Base-by-base conservation (phyloP, 2,329 filamentous ascomycete genomes). In the Calonectria naviculata region DNA sequence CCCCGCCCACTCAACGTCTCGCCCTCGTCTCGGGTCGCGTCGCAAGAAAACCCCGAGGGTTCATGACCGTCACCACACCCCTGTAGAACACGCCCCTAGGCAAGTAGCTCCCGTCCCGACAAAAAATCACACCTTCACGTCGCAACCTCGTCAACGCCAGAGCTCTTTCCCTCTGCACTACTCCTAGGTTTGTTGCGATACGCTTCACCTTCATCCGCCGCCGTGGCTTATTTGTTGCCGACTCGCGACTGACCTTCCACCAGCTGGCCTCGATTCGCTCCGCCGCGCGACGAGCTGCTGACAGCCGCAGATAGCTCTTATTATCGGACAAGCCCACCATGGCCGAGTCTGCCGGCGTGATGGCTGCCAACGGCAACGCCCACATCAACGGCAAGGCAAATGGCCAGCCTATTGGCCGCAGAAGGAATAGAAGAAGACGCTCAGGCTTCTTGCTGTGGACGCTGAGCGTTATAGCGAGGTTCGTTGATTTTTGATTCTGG, bases 401-500 rank as follows among this genome's bases (percentile, higher is more conserved):
- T 65, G 79, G 79, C 65, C 80, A 83, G 58, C 52, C 74, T 41
- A 47, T 74, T 17, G 63, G 70, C 72, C 73, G 75, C 21, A 78
- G 78, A 72, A 75, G 70, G 38, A 56, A 65, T 44, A 62, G 67
- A 17, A 80, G 73, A 67, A 75, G 70, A 63, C 71, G 71, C 41
- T 77, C 74, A 61, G 76, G 82, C 58, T 79, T 84, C 68, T 63
- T 83, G 31, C 67, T 72, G 21, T 83, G 85, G 79, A 74, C 85
- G 44, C 83, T 91, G 72, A 89, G 83, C 79, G 82, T 86, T 21
- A 73, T 88, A 36, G 89, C 90, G 19, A 89, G 91, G 91, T 91
- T 85, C 67, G 83, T 75, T 24, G 26, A 29, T 6, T 49, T 49
- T 17, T n/a, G 29, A 62, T 42, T 17, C n/a, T 47, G 38, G 24